Evolutionary conservation across 2,329 filamentous ascomycete species (phyloP).

Genomic region (Botrytis aclada): DNA sequence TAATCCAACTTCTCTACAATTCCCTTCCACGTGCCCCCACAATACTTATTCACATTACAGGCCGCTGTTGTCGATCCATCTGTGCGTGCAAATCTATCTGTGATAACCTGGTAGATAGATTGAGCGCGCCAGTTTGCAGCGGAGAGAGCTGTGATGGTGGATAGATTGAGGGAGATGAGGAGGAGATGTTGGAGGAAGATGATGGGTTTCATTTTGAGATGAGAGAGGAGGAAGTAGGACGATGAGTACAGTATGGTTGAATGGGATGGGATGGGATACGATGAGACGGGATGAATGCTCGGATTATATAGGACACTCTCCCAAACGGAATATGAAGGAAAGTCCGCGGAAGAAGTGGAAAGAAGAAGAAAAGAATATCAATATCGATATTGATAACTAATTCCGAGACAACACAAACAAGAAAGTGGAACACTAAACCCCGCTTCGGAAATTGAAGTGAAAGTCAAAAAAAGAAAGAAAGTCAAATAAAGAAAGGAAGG

Average conservation of each 20-base stretch:
- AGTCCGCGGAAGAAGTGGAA: neutral
- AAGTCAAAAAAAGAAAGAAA: neutral
- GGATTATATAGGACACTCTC: no score
- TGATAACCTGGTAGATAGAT: constrained; percentile 47
- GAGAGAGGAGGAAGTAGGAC: neutral
- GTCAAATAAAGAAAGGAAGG: no score
- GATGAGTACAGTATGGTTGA: neutral
- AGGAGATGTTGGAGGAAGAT: neutral
- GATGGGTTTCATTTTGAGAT: neutral
- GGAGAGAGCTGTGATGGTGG: constrained; percentile 21
- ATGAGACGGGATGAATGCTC: neutral
- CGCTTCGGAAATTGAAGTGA: neutral
- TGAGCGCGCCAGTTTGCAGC: constrained; percentile 41
- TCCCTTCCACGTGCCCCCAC: constrained; percentile 46
- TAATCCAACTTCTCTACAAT: constrained; percentile 44
- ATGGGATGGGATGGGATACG: neutral
- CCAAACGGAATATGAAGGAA: no score
- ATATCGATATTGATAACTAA: neutral
- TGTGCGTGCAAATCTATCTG: constrained; percentile 38
- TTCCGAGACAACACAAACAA: neutral
- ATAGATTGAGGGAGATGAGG: neutral
- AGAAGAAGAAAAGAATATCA: neutral
- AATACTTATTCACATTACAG: constrained; percentile 41
- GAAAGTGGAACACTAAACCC: no score
- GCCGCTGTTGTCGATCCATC: constrained; percentile 37